Percentiles rank a stretch among this genome's conserved stretches.
Conservation (phyloP, 371 early-diverging fungal species). For the Mucor indicus region DNA sequence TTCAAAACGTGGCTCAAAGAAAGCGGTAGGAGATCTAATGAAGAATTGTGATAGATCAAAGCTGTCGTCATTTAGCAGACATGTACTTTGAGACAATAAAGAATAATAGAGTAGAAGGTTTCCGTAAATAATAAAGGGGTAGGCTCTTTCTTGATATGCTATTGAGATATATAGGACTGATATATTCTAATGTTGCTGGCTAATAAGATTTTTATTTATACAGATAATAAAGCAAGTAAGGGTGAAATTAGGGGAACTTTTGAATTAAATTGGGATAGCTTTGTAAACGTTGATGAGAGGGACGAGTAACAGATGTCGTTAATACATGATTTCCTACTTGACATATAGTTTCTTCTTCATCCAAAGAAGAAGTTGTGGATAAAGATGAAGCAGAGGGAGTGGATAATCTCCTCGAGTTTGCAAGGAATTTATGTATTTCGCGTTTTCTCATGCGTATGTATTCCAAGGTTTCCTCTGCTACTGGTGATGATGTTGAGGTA, state of each 20-base stretch:
- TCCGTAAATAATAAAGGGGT: constrained; percentile 23
- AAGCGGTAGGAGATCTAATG: neutral
- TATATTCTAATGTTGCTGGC: too few relatives aligned
- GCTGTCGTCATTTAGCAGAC: constrained; percentile 48
- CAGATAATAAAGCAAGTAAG: too few relatives aligned
- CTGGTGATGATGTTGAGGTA: neutral
- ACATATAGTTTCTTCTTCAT: constrained; percentile 16
- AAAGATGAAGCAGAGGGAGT: neutral
- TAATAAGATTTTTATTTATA: too few relatives aligned
- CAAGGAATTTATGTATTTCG: constrained; percentile 14
- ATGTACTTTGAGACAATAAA: constrained; percentile 42
- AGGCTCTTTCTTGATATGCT: too few relatives aligned
- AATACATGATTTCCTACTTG: constrained; percentile 29
- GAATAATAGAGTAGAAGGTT: constrained; percentile 49
- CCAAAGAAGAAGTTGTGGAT: constrained; percentile 1
- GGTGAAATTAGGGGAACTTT: too few relatives aligned
- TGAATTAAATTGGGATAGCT: constrained; percentile 35
- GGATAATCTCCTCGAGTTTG: neutral
- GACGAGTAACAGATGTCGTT: constrained; percentile 41
- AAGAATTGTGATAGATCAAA: constrained; percentile 25
- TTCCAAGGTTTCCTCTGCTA: neutral
- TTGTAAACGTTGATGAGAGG: constrained; percentile 30
- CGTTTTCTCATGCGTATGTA: constrained; percentile 7
- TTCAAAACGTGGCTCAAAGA: too few relatives aligned
- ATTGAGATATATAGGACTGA: too few relatives aligned